Evolutionary conservation across 2,329 filamentous ascomycete genomes (phyloP).

Genomic region (Aspergillus fumigatiaffinis): DNA sequence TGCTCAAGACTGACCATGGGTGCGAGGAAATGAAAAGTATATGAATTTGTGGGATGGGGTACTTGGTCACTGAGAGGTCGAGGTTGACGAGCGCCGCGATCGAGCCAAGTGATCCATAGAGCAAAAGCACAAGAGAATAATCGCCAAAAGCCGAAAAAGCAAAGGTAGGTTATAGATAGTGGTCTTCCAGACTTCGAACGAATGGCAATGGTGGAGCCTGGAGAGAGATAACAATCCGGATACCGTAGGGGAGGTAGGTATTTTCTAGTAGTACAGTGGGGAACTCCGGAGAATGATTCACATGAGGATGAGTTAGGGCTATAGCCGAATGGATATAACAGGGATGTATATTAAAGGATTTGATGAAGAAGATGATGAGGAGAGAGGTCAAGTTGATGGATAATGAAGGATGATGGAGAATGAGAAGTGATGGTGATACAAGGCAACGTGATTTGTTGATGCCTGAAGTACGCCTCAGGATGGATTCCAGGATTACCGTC

Average conservation of each 20-base stretch:
- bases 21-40: neutral
- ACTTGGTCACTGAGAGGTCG: neutral
- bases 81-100: neutral
- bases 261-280: neutral
- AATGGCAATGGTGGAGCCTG: neutral
- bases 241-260: no score
- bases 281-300: neutral
- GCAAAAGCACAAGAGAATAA: neutral
- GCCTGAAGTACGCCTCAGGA: neutral
- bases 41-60: neutral
- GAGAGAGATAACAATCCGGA: neutral
- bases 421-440: neutral
- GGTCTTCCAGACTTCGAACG: neutral
- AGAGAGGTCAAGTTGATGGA: neutral
- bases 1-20: neutral
- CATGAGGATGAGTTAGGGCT: neutral
- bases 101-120: neutral
- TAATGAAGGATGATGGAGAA: neutral
- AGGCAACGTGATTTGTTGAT: neutral
- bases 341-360: neutral
- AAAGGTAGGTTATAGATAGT: neutral
- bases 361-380: neutral
- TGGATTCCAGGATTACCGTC: no score
- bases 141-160: neutral
- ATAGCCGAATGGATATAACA: neutral